phyloP scores from a whole-genome alignment of 1,284 basidiomycete genomes.

The Irpex sp. region DNA sequence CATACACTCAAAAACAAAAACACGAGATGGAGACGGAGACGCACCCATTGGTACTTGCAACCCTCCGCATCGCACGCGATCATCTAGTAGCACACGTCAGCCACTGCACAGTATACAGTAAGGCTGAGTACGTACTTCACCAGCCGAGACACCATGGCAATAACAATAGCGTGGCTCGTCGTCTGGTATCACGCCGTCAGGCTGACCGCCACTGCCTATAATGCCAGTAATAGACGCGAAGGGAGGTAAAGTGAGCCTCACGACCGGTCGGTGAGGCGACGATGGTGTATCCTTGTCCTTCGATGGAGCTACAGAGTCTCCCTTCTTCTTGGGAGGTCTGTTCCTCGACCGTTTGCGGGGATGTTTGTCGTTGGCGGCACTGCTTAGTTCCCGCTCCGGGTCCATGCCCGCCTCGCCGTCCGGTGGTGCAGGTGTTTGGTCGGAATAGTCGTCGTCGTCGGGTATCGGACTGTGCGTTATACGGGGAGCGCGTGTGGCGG shows the following conservation, averaged over 20 bases:
- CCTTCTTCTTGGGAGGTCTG: conserved; percentile 10
- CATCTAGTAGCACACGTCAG: conserved; percentile 51
- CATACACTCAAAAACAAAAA: background rate
- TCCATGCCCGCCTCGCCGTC: conserved; percentile 8
- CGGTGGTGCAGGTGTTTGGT: conserved; percentile 14
- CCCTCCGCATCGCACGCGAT: conserved; percentile 72
- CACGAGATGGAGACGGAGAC: conserved; percentile 21
- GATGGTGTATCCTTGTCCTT: background rate
- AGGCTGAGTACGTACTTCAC: conserved; percentile 45
- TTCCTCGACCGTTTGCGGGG: conserved; percentile 11
- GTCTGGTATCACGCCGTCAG: conserved; percentile 2
- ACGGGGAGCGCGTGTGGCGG: conserved; percentile 42
- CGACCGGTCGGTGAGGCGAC: background rate
- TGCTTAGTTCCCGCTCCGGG: background rate
- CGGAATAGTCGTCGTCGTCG: conserved; percentile 3
- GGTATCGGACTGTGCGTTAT: conserved; percentile 37
- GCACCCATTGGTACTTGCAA: conserved; percentile 77
- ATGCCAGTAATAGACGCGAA: conserved; percentile 6
- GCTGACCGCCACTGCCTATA: background rate
- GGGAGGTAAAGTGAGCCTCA: conserved; percentile 20
- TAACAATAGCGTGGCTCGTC: conserved; percentile 70
- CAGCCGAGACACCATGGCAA: conserved; percentile 73
- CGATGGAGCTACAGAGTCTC: background rate
- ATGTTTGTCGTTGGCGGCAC: background rate
- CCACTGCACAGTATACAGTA: conserved; percentile 20